A percentile compares a stretch with the other conserved stretches of the same genome.
phyloP scores from a whole-genome alignment of 345 rosid genomes.

The Heritiera littoralis region DNA sequence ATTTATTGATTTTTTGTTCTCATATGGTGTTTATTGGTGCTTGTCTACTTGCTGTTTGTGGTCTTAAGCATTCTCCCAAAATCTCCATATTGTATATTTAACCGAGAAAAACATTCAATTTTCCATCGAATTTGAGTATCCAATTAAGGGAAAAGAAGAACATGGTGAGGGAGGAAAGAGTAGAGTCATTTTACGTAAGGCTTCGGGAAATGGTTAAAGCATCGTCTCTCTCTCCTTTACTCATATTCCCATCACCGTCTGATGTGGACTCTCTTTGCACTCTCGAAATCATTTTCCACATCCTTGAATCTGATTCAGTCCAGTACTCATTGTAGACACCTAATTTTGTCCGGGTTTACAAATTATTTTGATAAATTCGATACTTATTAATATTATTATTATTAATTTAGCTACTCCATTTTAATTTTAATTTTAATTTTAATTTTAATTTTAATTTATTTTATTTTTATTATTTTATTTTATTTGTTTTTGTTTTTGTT shows the following conservation, averaged over 20 bases:
- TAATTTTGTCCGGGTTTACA: no score
- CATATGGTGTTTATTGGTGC: no score
- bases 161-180: conserved; percentile 81
- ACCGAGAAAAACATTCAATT: background rate
- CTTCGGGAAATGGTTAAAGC: conserved; percentile 70
- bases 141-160: background rate
- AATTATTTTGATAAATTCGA: no score
- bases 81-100: background rate
- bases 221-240: conserved; percentile 62
- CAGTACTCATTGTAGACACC: no score
- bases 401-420: no score
- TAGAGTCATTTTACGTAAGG: conserved; percentile 65
- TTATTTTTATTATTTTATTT: no score
- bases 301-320: conserved; percentile 88
- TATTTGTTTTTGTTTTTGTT: no score
- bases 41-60: background rate
- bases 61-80: background rate
- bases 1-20: no score
- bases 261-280: conserved; percentile 92
- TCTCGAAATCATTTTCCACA: conserved; percentile 73
- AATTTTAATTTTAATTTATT: no score
- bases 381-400: no score
- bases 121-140: background rate
- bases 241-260: conserved; percentile 88
- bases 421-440: no score